Conservation (phyloP, 257 asterid species). For the Ophiorrhiza pumila region DNA sequence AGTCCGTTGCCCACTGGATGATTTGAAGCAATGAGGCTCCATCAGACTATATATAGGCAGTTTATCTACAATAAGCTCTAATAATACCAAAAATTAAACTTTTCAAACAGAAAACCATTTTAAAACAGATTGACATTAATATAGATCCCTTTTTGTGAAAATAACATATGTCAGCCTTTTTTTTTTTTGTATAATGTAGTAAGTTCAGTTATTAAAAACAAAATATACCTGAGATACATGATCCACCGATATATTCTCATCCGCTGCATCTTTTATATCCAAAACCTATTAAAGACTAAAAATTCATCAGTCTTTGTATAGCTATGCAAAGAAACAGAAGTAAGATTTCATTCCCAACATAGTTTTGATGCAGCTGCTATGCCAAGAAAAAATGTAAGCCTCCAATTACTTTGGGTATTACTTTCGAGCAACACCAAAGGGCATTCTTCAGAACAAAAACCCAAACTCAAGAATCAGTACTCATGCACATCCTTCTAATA, state of each 20-base stretch:
- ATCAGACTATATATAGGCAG: background rate
- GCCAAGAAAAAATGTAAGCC: background rate
- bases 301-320: slow-evolving; percentile 1
- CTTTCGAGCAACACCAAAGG: background rate
- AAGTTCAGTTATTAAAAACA: background rate
- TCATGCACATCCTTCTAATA: background rate
- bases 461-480: background rate
- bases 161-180: too few relatives aligned
- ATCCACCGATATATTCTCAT: slow-evolving; percentile 48
- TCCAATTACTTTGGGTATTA: background rate
- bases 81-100: background rate
- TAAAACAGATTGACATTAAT: background rate
- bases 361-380: background rate
- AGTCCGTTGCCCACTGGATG: slow-evolving; percentile 10
- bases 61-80: background rate
- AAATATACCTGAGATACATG: slow-evolving; percentile 59
- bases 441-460: background rate
- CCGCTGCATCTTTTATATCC: slow-evolving; percentile 52
- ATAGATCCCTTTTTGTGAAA: background rate
- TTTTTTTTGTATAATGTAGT: background rate
- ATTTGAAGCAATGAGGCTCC: slow-evolving; percentile 6
- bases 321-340: background rate
- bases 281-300: slow-evolving; percentile 43
- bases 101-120: slow-evolving; percentile 11
- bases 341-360: background rate